These are phyloP conservation scores for Sugiyamaella americana DNA, from an alignment of 805 yeast genomes.

Conservation along the genomic window DNA sequence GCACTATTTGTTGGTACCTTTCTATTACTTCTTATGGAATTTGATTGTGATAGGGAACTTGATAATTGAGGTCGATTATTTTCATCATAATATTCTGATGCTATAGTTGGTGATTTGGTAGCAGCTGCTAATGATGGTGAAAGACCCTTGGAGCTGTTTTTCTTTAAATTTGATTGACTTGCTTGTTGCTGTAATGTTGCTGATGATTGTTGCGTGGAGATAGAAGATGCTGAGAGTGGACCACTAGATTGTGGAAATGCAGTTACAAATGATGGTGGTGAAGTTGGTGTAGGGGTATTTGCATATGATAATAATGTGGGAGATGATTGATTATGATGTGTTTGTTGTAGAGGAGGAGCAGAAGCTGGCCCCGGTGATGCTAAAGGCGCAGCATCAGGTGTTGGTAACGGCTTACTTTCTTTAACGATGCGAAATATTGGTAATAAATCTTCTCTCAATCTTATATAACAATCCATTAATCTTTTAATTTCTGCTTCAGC, in stretches of 20 bases:
- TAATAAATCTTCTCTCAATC: constrained; percentile 56
- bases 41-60: no score
- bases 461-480: constrained; percentile 48
- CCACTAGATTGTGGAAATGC: not conserved
- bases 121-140: not conserved
- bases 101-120: not conserved
- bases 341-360: not conserved
- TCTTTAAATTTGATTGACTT: not conserved
- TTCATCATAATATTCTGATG: not conserved
- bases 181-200: not conserved
- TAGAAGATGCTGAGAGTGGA: not conserved
- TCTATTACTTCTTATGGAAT: not conserved
- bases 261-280: constrained; percentile 7
- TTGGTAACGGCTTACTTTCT: constrained; percentile 60
- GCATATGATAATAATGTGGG: constrained; percentile 8
- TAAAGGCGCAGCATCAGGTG: constrained; percentile 41
- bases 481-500: constrained; percentile 35
- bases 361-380: constrained; percentile 24
- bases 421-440: constrained; percentile 58
- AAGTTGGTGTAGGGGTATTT: constrained; percentile 6
- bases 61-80: not conserved
- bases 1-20: not conserved
- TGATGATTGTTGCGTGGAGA: not conserved
- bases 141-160: not conserved
- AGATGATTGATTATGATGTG: constrained; percentile 6